Base-by-base conservation (phyloP, 2,329 filamentous ascomycete species). In the Orbilia oligospora region DNA sequence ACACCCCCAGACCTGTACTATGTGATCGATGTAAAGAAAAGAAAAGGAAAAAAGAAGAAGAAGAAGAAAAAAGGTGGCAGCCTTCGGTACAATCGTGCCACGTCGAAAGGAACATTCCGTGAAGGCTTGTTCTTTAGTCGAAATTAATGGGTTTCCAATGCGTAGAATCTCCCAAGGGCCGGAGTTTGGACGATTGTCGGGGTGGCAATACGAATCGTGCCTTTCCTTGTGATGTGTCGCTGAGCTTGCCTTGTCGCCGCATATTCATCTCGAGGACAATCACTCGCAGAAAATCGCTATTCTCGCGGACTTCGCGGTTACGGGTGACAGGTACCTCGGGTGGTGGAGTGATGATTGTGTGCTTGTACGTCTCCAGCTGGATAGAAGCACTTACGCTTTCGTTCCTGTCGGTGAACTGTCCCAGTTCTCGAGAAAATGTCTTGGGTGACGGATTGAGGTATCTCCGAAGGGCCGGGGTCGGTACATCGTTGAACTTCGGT, bases 211-310 rank as follows among this genome's bases (percentile, higher is more conserved):
- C 88, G 87, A 90, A 91, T 56, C 89, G 87, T n/a, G 90, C 90
- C 61, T 90, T 87, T 30, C 90, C 90, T n/a, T 90, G 89, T 70
- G 88, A 88, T 80, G 89, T 88, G 81, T 90, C 89, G 81, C 91
- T 89, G 65, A 92, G 85, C 83, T 92, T 92, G 81, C 90, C 90
- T 51, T 86, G 86, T 82, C 88, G 89, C 71, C 90, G 88, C 90
- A 92, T 92, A 12, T 90, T 88, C 88, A 92, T 91, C 82, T 92
- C 90, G 87, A 92, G 89, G 64, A 92, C 90, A 41, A 90, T 90
- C 69, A 92, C 88, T 81, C 90, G 88, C 82, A 92, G 91, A 82
- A 92, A 92, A 82, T 92, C 90, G 48, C 90, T 87, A 81, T 92
- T 92, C 83, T 92, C 90, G 33, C 90, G 88, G 86, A 91, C 88